Percentiles rank a stretch among this genome's conserved stretches.
These are phyloP conservation scores for Candida corydali DNA, from an alignment of 805 yeast species.

Conservation along the genomic window DNA sequence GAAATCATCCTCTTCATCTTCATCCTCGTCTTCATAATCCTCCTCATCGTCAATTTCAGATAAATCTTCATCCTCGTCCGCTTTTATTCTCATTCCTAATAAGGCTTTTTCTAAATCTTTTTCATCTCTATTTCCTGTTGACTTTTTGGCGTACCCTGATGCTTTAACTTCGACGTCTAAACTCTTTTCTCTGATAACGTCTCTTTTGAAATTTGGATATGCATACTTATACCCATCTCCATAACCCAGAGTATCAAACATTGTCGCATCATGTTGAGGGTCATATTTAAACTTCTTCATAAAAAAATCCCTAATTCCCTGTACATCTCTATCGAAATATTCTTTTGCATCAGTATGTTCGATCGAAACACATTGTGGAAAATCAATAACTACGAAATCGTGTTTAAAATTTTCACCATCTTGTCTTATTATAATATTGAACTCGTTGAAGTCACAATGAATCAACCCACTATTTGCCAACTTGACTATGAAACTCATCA, in stretches of 20 bases:
- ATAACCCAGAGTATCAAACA: slow-evolving; percentile 74
- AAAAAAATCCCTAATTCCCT: slow-evolving; percentile 83
- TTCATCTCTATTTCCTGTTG: slow-evolving; percentile 33
- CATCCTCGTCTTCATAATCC: slow-evolving; percentile 29
- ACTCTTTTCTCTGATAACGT: slow-evolving; percentile 61
- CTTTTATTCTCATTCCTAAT: slow-evolving; percentile 53
- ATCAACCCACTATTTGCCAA: slow-evolving; percentile 86
- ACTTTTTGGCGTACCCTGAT: slow-evolving; percentile 63
- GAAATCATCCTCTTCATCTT: slow-evolving; percentile 45
- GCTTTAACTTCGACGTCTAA: slow-evolving; percentile 89
- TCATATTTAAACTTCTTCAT: slow-evolving; percentile 69
- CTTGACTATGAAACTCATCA: slow-evolving; percentile 82
- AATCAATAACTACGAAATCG: slow-evolving; percentile 90
- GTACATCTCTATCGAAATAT: slow-evolving; percentile 89
- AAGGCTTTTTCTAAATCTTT: slow-evolving; percentile 77
- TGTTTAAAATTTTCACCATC: slow-evolving; percentile 45
- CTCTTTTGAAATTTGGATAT: slow-evolving; percentile 77
- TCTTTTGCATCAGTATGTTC: slow-evolving; percentile 85
- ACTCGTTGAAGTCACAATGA: slow-evolving; percentile 97
- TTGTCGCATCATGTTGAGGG: slow-evolving; percentile 63
- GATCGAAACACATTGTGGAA: slow-evolving; percentile 95
- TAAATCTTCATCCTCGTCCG: slow-evolving; percentile 19
- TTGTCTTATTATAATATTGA: slow-evolving; percentile 83
- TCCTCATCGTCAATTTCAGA: slow-evolving; percentile 19
- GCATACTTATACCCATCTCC: slow-evolving; percentile 76